Base-by-base conservation (phyloP, 108 stramenopile genomes). In the Phaeodactylum tricornutum region DNA sequence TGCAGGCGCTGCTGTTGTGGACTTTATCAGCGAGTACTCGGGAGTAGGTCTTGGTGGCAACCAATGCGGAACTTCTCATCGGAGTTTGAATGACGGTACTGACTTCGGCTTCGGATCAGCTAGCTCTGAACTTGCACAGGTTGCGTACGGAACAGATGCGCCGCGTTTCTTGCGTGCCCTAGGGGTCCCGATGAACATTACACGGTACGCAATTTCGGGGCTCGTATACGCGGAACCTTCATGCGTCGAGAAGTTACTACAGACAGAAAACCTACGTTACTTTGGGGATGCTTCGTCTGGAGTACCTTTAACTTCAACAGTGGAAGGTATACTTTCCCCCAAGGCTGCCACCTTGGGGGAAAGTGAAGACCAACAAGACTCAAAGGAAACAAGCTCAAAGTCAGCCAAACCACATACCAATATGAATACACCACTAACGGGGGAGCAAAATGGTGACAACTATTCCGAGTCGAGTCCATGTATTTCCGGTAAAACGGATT, bases 141-240 rank as follows among this genome's bases (percentile, higher is more conserved):
- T 88, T 52, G 79, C 86, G 5, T 66, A 74, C 44, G 86, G 81
- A 9, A 74, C 79, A 12, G 81, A 83, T 43, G 73, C 81, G 43
- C 77, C 85, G 15, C 71, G 86, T 20, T 88, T 79, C 47, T 66
- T 81, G 30, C 59, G 86, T 11, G 81, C 74, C 21, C 48, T 78
- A n/a, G 66, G 72, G 28, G 86, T 88, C 23, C 86, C 86, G 7
- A 69, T 88, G 59, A 71, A 80, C 47, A 26, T 88, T 7, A 83
- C 81, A 15, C 65, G 81, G 23, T 84, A 73, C 59, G 77, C 74
- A 8, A 55, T 88, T 24, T 59, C 59, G n/a, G 77, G 71, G 19
- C 55, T 88, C 30, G 71, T 72, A 15, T 61, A 83, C 29, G 81
- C 81, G n/a, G 77, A 84, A 31, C 58, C 55, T 7, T 35, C 55